Conservation (phyloP, 2,329 filamentous ascomycete species). For the Scolecobasidium constrictum region DNA sequence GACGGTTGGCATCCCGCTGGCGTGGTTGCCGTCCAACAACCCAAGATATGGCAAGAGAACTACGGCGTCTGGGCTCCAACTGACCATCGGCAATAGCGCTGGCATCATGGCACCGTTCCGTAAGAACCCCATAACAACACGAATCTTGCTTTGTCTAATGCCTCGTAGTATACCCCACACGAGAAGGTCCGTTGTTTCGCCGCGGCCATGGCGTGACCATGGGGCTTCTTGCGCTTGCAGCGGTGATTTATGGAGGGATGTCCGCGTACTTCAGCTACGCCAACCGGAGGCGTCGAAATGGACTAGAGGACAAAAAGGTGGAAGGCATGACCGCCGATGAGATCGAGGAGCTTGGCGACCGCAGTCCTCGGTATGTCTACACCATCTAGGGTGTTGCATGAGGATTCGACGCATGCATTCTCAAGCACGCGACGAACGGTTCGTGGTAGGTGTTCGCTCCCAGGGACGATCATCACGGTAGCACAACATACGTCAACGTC, state of each 20-base stretch:
- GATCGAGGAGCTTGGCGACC: conserved; percentile 33
- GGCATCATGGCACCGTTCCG: conserved; percentile 64
- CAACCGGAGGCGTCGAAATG: conserved; percentile 26
- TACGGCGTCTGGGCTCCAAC: conserved; percentile 58
- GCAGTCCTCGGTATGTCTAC: conserved; percentile 33
- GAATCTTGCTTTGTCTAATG: no score
- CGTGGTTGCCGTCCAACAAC: conserved; percentile 54
- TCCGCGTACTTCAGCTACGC: conserved; percentile 26
- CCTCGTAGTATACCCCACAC: conserved; percentile 33
- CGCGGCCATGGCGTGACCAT: conserved; percentile 43
- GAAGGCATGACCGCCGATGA: conserved; percentile 31
- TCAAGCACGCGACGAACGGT: no score
- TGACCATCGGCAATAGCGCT: conserved; percentile 58
- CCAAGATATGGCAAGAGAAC: conserved; percentile 69
- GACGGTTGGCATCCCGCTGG: conserved; percentile 42
- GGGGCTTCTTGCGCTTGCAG: conserved; percentile 35
- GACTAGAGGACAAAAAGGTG: conserved; percentile 29
- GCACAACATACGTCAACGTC: no score
- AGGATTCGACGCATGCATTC: no score
- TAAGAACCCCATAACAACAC: conserved; percentile 23
- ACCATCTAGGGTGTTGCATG: conserved; percentile 18
- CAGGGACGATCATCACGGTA: no score
- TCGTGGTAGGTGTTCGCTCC: no score
- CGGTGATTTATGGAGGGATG: conserved; percentile 25
- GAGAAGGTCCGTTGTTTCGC: conserved; percentile 34